phyloP scores from a whole-genome alignment of 31 red algal genomes.

The Endocladia muricata region DNA sequence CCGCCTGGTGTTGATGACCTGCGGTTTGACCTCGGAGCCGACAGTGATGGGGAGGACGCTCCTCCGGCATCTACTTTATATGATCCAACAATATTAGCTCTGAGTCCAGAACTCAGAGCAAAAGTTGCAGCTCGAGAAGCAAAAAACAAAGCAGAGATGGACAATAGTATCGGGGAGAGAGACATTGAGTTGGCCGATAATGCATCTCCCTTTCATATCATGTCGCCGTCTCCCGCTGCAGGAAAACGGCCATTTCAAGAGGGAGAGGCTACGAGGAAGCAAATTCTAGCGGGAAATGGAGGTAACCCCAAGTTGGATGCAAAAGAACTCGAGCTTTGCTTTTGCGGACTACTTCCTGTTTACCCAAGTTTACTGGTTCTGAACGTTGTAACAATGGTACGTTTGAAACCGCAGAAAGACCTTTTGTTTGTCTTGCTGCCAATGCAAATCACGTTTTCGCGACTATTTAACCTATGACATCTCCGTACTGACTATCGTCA shows the following conservation, averaged over 20 bases:
- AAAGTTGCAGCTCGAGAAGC: constrained; percentile 28
- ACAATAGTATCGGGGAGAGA: background rate
- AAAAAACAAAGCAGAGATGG: background rate
- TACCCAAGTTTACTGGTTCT: constrained; percentile 20
- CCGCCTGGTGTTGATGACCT: too few species aligned
- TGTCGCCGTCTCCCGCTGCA: background rate
- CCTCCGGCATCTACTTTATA: constrained; percentile 29
- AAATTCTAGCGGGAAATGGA: background rate
- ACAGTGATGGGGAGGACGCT: constrained; percentile 18
- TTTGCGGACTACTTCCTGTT: constrained; percentile 22
- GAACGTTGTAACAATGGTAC: constrained; percentile 31
- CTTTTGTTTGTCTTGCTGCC: too few species aligned
- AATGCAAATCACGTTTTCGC: too few species aligned
- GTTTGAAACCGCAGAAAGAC: too few species aligned
- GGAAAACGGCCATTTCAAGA: background rate
- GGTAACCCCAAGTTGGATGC: constrained; percentile 2
- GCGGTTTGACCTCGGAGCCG: too few species aligned
- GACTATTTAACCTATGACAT: too few species aligned
- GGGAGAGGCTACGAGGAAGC: background rate
- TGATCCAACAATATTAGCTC: constrained; percentile 29
- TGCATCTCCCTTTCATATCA: constrained; percentile 22
- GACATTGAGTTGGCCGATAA: background rate
- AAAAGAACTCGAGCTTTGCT: constrained; percentile 14
- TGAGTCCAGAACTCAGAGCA: constrained; percentile 32
- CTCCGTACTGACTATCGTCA: too few species aligned